These are phyloP conservation scores for Ilex asprella DNA, from an alignment of 257 asterid species.

Conservation along the genomic window DNA sequence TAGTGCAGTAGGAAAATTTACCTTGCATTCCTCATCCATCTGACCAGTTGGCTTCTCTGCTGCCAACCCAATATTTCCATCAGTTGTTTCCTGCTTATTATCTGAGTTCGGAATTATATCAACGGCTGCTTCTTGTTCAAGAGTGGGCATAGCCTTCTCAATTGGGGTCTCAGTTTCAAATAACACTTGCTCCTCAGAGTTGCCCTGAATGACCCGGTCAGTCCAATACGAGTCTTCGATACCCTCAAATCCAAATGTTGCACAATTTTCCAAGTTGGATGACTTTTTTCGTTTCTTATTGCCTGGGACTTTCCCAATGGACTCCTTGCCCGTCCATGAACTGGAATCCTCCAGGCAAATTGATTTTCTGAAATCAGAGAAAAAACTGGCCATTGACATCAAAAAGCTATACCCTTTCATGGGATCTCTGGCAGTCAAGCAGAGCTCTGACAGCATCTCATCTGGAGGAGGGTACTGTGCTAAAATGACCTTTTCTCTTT, in stretches of 20 bases:
- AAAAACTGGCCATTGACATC: slow-evolving; percentile 28
- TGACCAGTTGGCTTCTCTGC: slow-evolving; percentile 8
- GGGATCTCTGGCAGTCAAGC: slow-evolving; percentile 45
- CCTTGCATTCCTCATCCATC: slow-evolving; percentile 21
- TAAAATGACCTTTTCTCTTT: slow-evolving; percentile 17
- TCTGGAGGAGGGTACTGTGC: slow-evolving; percentile 28
- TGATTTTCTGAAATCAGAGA: slow-evolving; percentile 42
- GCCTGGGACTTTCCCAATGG: slow-evolving; percentile 5
- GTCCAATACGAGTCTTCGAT: slow-evolving; percentile 60
- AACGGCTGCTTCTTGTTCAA: slow-evolving; percentile 17
- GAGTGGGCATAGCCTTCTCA: slow-evolving; percentile 12
- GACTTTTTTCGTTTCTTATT: slow-evolving; percentile 13
- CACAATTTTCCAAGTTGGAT: slow-evolving; percentile 16
- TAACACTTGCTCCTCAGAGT: slow-evolving; percentile 30
- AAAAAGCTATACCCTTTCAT: slow-evolving; percentile 25
- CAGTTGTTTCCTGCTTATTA: slow-evolving; percentile 14
- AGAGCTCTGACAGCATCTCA: slow-evolving; percentile 47
- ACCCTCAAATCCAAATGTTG: slow-evolving; percentile 27
- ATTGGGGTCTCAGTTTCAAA: slow-evolving; percentile 19
- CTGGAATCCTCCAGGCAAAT: slow-evolving; percentile 21
- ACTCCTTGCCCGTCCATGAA: slow-evolving; percentile 1
- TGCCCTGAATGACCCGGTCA: slow-evolving; percentile 39
- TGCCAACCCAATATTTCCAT: slow-evolving; percentile 15
- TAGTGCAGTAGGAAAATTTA: slow-evolving; percentile 46
- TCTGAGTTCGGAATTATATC: slow-evolving; percentile 15